Base-by-base conservation (phyloP, 2,329 filamentous ascomycete species). In the Aspergillus uvarum region DNA sequence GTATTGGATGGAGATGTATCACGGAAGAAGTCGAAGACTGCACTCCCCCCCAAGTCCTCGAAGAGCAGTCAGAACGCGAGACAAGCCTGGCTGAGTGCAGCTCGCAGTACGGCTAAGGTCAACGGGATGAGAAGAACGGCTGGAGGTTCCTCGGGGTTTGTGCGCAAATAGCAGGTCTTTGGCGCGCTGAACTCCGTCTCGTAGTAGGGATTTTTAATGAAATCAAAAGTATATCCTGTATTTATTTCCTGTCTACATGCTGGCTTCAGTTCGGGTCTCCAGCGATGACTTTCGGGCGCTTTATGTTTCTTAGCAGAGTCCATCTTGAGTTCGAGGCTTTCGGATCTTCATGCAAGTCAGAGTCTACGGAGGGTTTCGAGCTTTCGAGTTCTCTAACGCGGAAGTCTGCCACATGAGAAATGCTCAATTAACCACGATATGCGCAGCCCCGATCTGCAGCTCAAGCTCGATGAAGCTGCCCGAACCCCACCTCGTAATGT, bases 11-110 rank as follows among this genome's bases (percentile, higher is more conserved):
- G 76, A 38, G 62, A 65, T 22, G 64, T 67, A 51, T 63, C 70
- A 24, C 67, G 67, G 51, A 75, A 75, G 62, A 78, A 76, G 47
- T 64, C 66, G n/a, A 73, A 77, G 38, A 66, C 79, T 19, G 68
- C 74, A 47, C 63, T 78, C n/a, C 66, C 78, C 6, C 82, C 82
- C 0, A 82, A 80, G 64, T 73, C 75, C 2, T 80, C 77, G 10
- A 77, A 76, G 59, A 55, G 63, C 5, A 76, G 77, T 53, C 72
- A 70, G 29, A 72, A 70, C 55, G 63, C 78, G 26, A 74, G 70
- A 57, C 73, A 78, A 32, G 71, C 65, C 51, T 80, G 77, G 78
- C 66, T 80, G 47, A 71, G 74, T 31, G 70, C 72, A 51, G 63
- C 68, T 48, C 71, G 73, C 51, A 74, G 65, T 50, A 73, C 68